Percentiles rank a stretch among this genome's conserved stretches.
Conservation (phyloP, 2,329 filamentous ascomycete genomes). For the Sporothrix pseudoabietina region DNA sequence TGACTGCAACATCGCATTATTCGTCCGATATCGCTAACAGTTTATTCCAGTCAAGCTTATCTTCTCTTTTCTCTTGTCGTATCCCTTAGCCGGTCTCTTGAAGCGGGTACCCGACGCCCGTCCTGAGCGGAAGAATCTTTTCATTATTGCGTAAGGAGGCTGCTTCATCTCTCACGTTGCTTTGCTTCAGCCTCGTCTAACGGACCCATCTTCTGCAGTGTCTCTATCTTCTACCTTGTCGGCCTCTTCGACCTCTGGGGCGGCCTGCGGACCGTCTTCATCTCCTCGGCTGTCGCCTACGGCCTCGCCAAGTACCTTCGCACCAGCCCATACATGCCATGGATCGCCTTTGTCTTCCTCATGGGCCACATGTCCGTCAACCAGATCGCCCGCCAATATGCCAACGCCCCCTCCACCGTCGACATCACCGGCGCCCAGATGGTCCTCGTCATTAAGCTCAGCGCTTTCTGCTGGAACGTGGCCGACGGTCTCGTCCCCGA, state of each 20-base stretch:
- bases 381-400: constrained; percentile 79
- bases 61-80: constrained; percentile 86
- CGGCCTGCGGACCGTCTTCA: constrained; percentile 75
- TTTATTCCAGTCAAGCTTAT: constrained; percentile 80
- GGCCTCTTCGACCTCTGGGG: constrained; percentile 91
- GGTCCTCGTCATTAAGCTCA: constrained; percentile 97
- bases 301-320: constrained; percentile 79
- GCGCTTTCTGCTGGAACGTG: constrained; percentile 96
- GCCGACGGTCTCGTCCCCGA: constrained; percentile 84
- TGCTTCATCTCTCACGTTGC: neutral
- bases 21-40: neutral
- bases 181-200: neutral
- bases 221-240: constrained; percentile 86
- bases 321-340: constrained; percentile 89
- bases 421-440: constrained; percentile 97
- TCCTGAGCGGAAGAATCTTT: constrained; percentile 83
- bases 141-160: constrained; percentile 70
- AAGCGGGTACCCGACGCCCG: constrained; percentile 87
- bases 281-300: constrained; percentile 80
- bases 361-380: constrained; percentile 95
- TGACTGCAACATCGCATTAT: neutral
- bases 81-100: constrained; percentile 82
- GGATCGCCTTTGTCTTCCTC: constrained; percentile 88
- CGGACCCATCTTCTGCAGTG: constrained; percentile 47
- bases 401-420: constrained; percentile 64